These are phyloP conservation scores for Ceratocystis cacaofunesta DNA, from an alignment of 2,329 filamentous ascomycete species.

Conservation along the genomic window DNA sequence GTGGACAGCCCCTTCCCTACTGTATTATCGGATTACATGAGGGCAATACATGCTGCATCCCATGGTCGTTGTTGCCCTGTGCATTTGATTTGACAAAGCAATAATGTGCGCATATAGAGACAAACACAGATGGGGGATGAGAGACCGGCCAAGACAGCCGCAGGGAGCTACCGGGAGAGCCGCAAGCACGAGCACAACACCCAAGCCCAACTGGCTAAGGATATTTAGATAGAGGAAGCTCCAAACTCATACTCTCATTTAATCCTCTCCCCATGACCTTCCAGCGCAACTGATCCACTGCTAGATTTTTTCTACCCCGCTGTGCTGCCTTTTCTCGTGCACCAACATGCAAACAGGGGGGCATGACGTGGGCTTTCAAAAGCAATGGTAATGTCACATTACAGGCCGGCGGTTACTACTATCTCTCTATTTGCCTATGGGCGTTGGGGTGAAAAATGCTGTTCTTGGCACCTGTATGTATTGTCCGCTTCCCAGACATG, in stretches of 20 bases:
- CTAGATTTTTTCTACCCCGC: background rate
- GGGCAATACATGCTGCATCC: background rate
- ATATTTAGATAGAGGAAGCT: too few species aligned
- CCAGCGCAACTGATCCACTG: background rate
- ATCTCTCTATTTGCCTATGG: background rate
- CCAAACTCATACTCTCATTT: too few species aligned
- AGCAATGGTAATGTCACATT: background rate
- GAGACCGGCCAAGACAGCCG: background rate
- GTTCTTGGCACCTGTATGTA: background rate
- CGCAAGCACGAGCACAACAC: too few species aligned
- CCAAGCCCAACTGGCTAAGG: too few species aligned
- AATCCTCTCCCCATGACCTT: too few species aligned
- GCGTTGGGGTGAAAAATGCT: too few species aligned
- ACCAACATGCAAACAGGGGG: background rate
- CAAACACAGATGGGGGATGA: background rate
- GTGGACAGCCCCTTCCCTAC: background rate
- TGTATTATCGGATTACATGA: background rate
- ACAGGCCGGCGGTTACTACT: background rate
- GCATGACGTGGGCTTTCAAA: background rate
- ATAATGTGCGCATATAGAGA: background rate
- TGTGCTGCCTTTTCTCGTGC: background rate
- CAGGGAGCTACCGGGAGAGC: too few species aligned
- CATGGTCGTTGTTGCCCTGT: background rate
- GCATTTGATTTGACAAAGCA: background rate
- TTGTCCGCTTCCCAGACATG: background rate